Base-by-base conservation (phyloP, 1,139 yeast species). In the Hansenula sp. region DNA sequence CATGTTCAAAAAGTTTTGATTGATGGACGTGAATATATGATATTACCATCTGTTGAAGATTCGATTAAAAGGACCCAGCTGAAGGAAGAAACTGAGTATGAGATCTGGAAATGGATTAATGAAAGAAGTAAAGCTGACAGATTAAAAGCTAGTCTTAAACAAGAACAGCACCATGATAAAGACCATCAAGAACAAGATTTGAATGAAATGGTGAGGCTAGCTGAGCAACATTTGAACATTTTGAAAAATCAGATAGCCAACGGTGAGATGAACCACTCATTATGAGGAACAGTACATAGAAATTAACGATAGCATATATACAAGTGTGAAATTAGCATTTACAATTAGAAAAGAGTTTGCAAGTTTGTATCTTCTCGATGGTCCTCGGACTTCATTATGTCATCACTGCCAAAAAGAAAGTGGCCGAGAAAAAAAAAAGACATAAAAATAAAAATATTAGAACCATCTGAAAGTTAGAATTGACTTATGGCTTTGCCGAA, bases 41-140 rank as follows among this genome's bases (percentile, higher is more conserved):
- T 74, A 24, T 62, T 77, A 29, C 82, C 84, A 2, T 65, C 72
- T 11, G 59, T 71, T 38, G 75, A 72, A 8, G 61, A 76, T 16
- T 64, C 64, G 19, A 60, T 76, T 43, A 62, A 66, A 41, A 66
- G 68, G 47, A 61, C 60, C 13, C 54, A 61, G 36, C 51, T 62
- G 42, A 57, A 65, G 42, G 54, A 71, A 49, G 70, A 74, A 45
- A 77, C 81, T 47, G 95, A 89, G 62, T 73, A 75, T 33, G 75
- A 76, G 35, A 63, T 90, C 45, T 90, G 96, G 96, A 74, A 79
- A 41, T 90, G 96, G 96, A 74, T 89, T 37, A 78, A 80, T 44
- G 76, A 76, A 38, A 72, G 86, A 42, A 73, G 73, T 41, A 24
- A 25, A 9, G 21, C 38, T 10, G 24, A 16, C 16, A 25, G 12